Base-by-base conservation (phyloP, 352 stramenopile genomes). In the Pythium myriotylum region DNA sequence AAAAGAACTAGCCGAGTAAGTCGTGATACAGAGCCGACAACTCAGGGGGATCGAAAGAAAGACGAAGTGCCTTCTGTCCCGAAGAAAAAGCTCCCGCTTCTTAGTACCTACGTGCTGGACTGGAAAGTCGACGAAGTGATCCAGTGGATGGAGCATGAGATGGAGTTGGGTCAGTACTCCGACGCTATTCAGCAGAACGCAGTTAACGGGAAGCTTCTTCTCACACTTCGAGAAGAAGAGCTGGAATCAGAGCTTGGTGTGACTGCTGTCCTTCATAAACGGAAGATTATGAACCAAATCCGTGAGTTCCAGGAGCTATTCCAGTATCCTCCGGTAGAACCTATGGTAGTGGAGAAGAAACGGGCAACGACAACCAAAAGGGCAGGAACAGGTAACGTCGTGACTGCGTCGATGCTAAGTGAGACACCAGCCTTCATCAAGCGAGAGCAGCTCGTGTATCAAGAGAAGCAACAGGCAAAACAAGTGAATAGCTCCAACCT, bases 101-200 rank as follows among this genome's bases (percentile, higher is more conserved):
- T 66, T n/a, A 68, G 53, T 40, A 59, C 70, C 6, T 66, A 71
- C 10, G 58, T 83, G 0, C 13, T 76, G 0, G 66, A 79, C 42
- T 86, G 76, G 76, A 86, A 83, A 65, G 74, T 86, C 5, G 68
- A 73, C 32, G 76, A 86, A 37, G 76, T 86, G 2, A 26, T 73
- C 26, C 55, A 72, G 42, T 86, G 76, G 76, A 73, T 86, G 23
- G 57, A 67, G 3, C 40, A 69, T 8, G 72, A 81, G 22, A 78
- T 86, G 64, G 72, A 86, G 49, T 62, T 86, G n/a, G 41, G 47
- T 0, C 74, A 81, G 33, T 86, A 86, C 56, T 59, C 61, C 1
- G 41, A 62, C 0, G 68, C 63, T 4, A 68, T 86, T 24, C 41
- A 71, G 8, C 43, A 65, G 22, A 80, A 80, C 27, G 73, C 76